These are phyloP conservation scores for Rasamsonia emersonii DNA, from an alignment of 2,329 filamentous ascomycete genomes.

Conservation along the genomic window DNA sequence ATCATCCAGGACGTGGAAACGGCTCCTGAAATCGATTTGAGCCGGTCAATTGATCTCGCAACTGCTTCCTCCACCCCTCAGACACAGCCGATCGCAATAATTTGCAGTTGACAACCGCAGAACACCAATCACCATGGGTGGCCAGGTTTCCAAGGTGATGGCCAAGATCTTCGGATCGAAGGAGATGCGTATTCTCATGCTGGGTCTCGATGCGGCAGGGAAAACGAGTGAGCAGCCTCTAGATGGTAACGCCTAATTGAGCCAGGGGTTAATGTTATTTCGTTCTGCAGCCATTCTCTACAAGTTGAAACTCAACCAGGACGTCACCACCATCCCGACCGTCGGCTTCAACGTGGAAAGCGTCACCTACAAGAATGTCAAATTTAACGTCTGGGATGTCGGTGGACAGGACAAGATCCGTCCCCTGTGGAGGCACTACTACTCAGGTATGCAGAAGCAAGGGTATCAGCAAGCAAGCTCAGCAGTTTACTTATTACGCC, in stretches of 20 bases:
- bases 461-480: neutral
- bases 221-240: conserved; percentile 65
- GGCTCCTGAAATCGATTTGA: no score
- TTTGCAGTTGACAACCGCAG: conserved; percentile 6
- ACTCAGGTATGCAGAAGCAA: conserved; percentile 54
- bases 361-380: conserved; percentile 98
- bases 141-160: conserved; percentile 90
- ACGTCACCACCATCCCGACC: conserved; percentile 95
- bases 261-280: conserved; percentile 2
- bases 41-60: no score
- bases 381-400: conserved; percentile 99
- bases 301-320: conserved; percentile 97
- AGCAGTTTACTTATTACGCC: neutral
- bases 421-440: conserved; percentile 96
- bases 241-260: conserved; percentile 5
- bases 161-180: conserved; percentile 98
- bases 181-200: conserved; percentile 98
- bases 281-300: conserved; percentile 70
- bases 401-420: conserved; percentile 98
- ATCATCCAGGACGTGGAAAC: no score
- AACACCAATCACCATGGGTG: conserved; percentile 61
- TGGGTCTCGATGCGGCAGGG: conserved; percentile 93
- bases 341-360: conserved; percentile 99
- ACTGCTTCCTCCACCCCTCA: no score
- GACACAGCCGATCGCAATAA: no score